phyloP scores from a whole-genome alignment of 495 filamentous ascomycete genomes.

The Hypoxylon crocopeplum region DNA sequence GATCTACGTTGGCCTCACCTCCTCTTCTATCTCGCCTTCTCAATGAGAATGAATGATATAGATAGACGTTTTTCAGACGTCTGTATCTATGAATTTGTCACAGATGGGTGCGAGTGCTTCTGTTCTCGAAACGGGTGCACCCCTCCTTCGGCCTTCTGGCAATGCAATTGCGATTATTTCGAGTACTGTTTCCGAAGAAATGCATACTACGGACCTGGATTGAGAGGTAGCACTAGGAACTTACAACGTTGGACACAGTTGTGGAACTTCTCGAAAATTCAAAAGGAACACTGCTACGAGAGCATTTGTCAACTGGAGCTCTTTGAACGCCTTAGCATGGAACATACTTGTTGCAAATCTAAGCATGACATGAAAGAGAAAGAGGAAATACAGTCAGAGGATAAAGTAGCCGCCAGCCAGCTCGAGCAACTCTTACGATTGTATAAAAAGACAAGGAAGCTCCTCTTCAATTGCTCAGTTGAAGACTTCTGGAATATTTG shows the following conservation, averaged over 20 bases:
- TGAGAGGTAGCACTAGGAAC: background rate
- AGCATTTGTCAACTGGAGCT: slow-evolving; percentile 2
- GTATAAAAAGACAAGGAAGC: slow-evolving; percentile 2
- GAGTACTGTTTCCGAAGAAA: background rate
- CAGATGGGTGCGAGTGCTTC: slow-evolving; percentile 1
- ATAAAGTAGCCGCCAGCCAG: background rate
- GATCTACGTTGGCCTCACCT: slow-evolving; percentile 1
- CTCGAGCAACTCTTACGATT: background rate
- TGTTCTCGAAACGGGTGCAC: slow-evolving; percentile 1
- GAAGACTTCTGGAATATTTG: slow-evolving; percentile 9
- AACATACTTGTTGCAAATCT: background rate
- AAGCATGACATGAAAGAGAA: background rate
- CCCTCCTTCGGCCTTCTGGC: background rate
- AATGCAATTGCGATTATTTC: background rate
- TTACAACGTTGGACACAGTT: background rate
- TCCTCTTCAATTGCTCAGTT: background rate
- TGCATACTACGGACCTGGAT: background rate
- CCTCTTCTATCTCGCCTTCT: background rate
- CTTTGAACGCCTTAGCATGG: slow-evolving; percentile 8
- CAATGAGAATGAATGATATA: background rate
- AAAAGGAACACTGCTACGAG: slow-evolving; percentile 4
- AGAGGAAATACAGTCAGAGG: background rate
- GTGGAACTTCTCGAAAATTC: background rate
- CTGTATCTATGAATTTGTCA: background rate
- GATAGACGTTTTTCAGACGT: background rate